These are phyloP conservation scores for Basidiobolus meristosporus DNA, from an alignment of 371 early-diverging fungal genomes.

Conservation along the genomic window DNA sequence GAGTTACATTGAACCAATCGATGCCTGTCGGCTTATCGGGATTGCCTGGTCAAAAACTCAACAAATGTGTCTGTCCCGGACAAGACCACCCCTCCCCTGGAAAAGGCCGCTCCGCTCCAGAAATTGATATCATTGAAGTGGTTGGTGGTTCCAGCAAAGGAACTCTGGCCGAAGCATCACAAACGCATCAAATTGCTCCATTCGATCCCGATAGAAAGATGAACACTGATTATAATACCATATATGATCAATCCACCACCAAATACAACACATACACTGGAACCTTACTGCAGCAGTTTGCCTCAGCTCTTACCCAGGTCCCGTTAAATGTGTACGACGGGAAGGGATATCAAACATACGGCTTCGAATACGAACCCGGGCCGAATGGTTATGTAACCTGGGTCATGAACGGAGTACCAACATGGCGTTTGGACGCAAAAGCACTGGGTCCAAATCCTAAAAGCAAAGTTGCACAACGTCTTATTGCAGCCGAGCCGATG, in stretches of 20 bases:
- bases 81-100: slow-evolving; percentile 25
- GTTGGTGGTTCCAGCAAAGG: neutral
- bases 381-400: slow-evolving; percentile 2
- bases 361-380: slow-evolving; percentile 3
- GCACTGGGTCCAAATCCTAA: slow-evolving; percentile 2
- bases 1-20: slow-evolving; percentile 20
- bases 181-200: slow-evolving; percentile 6
- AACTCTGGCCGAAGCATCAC: slow-evolving; percentile 3
- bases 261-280: slow-evolving; percentile 2
- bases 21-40: slow-evolving; percentile 3
- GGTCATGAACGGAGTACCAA: slow-evolving; percentile 1
- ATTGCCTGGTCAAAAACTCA: slow-evolving; percentile 18
- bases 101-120: slow-evolving; percentile 28
- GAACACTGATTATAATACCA: neutral
- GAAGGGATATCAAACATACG: neutral
- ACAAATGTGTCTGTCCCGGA: slow-evolving; percentile 20
- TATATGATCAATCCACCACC: neutral
- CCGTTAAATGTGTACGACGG: slow-evolving; percentile 1
- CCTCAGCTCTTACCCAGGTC: slow-evolving; percentile 1
- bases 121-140: slow-evolving; percentile 29
- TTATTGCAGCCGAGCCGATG: slow-evolving; percentile 5
- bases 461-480: slow-evolving; percentile 1
- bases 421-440: slow-evolving; percentile 1
- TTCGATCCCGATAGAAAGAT: slow-evolving; percentile 1
- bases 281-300: slow-evolving; percentile 1